Percentiles rank a stretch among this genome's conserved stretches.
Conservation (phyloP, 169 alveolate species). For the Nephromyces sp. region DNA sequence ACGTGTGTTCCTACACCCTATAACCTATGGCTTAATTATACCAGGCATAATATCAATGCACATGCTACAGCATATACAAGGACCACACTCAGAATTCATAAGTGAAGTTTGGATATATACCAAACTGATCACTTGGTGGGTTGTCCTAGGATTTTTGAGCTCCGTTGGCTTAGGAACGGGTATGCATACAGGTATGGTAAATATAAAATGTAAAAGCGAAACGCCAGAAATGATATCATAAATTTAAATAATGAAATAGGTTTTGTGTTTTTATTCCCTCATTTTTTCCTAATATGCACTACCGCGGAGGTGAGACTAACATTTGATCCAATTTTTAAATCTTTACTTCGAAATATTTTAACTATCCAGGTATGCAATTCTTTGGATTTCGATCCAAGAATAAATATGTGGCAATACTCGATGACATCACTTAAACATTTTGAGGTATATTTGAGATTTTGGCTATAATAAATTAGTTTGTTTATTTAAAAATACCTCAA, state of each 20-base stretch:
- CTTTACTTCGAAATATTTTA: neutral
- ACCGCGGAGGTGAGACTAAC: constrained; percentile 55
- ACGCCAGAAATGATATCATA: no score
- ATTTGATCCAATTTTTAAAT: no score
- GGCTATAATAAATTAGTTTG: neutral
- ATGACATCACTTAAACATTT: constrained; percentile 39
- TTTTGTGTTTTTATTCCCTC: constrained; percentile 60
- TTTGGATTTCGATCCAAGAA: constrained; percentile 49
- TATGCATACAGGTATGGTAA: constrained; percentile 54
- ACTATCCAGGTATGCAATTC: constrained; percentile 23
- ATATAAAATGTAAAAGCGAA: no score
- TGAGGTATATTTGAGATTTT: neutral
- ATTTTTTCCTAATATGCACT: constrained; percentile 49
- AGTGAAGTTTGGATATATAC: constrained; percentile 5
- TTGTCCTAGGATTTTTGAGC: constrained; percentile 52
- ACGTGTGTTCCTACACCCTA: neutral
- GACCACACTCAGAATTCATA: constrained; percentile 6
- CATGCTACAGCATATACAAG: constrained; percentile 1
- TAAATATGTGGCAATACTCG: constrained; percentile 44
- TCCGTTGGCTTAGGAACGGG: constrained; percentile 66
- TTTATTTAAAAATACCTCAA: no score
- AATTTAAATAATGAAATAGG: neutral
- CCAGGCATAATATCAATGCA: neutral
- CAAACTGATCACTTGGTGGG: constrained; percentile 49
- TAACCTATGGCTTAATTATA: neutral